Base-by-base conservation (phyloP, 495 filamentous ascomycete species). In the Penicillium samsonianum region DNA sequence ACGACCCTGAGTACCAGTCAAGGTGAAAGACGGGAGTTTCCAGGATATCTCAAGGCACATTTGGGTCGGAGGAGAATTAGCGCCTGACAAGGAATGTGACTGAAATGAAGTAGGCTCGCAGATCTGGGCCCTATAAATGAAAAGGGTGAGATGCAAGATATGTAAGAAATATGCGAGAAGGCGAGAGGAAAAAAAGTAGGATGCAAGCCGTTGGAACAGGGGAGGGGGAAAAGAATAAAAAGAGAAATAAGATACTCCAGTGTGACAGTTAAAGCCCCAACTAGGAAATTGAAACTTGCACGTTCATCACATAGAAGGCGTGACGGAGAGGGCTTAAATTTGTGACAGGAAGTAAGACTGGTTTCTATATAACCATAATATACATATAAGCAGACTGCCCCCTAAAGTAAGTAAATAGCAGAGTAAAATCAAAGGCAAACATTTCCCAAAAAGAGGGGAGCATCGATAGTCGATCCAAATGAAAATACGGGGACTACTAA, bases 401-500 rank as follows among this genome's bases (percentile, higher is more conserved):
- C n/a, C n/a, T n/a, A n/a, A n/a, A n/a, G 30, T 47, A 12, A 3
- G 30, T 14, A 14, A 14, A 12, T 33, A 33, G 30, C 12, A 0
- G 31, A n/a, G n/a, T n/a, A n/a, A 12, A 14, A 5, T 14, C 4
- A 16, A 35, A 11, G 11, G 5, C 46, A 55, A 53, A 37, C 20
- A 28, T 5, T 41, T 28, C 40, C 31, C n/a, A 46, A 54, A 60
- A 64, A 54, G 46, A 58, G 41, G 45, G 26, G 53, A 55, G 46
- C 16, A 33, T 5, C 11, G n/a, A n/a, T 40, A 68, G 70, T 52
- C 67, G 68, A 77, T 75, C 69, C 41, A 61, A 68, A 72, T 72
- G 33, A n/a, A 33, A 33, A 33, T 33, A 38, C 35, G 35, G 35
- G 35, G 16, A n/a, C 33, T 37, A 45, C 54, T 66, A 68, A 74